Base-by-base conservation (phyloP, 1,284 basidiomycete genomes). In the Boletus semigastroideus region DNA sequence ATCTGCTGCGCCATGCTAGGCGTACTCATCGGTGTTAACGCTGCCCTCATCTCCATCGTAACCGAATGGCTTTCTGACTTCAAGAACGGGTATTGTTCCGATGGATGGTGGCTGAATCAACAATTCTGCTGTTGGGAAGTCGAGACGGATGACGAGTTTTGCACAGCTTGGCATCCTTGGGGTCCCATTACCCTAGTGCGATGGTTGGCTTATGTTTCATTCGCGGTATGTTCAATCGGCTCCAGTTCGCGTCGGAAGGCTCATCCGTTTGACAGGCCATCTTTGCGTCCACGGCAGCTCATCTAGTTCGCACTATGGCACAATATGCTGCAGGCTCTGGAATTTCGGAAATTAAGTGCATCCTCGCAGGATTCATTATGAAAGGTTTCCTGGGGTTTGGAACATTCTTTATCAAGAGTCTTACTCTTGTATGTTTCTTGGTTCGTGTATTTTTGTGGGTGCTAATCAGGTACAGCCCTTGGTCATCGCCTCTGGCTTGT, bases 281-380 rank as follows among this genome's bases (percentile, higher is more conserved):
- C 2, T 94, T 97, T 63, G 84, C 92, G 0, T 93, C 90, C 63
- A 77, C 87, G 6, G 90, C 94, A 5, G 90, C 94, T 0, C 92
- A 92, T 65, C 79, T 99, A 2, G 97, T 99, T 49, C 83, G 84
- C 46, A 83, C 84, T 5, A 86, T 97, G 63, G 94, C 96, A 3
- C 94, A 89, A 48, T 97, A 97, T 69, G 94, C 97, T 10, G 97
- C 97, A 9, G 96, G 97, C 5, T 98, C 94, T 55, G 97, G 97
- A 49, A 99, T 99, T 53, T 94, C 94, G 22, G 97, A 99, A 72
- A 98, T 99, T 74, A 99, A 99, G 67, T 98, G 95, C 70, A 98
- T 99, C 61, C 75, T 99, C 19, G 92, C 92, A 6, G 97, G 97
- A 1, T 99, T 99, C 71, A 82, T 94, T 63, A 98, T 99, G 87